Conservation (phyloP, 2,329 filamentous ascomycete genomes). For the Venturia effusa region DNA sequence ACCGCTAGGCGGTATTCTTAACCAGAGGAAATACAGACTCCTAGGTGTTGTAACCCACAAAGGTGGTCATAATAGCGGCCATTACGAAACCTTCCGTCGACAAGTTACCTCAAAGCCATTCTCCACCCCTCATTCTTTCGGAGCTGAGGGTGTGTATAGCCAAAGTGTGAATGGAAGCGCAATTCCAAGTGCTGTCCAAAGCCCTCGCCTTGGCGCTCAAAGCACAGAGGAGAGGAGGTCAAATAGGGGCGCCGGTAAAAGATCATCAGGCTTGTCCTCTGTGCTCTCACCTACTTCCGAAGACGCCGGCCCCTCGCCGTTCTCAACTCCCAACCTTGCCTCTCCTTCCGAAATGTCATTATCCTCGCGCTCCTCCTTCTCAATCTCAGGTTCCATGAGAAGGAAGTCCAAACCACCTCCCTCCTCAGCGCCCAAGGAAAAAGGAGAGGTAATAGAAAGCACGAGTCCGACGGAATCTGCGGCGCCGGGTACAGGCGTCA, state of each 20-base stretch:
- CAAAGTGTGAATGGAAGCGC: constrained; percentile 1
- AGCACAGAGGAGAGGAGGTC: background rate
- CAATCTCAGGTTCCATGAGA: constrained; percentile 7
- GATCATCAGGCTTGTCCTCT: background rate
- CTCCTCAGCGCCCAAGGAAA: constrained; percentile 8
- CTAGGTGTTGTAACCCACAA: constrained; percentile 87
- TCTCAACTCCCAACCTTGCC: constrained; percentile 9
- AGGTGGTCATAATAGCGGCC: constrained; percentile 88
- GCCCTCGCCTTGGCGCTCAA: constrained; percentile 1
- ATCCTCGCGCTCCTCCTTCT: constrained; percentile 24
- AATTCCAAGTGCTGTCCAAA: background rate
- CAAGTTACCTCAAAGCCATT: constrained; percentile 72
- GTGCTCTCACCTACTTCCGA: constrained; percentile 16
- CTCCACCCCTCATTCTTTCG: constrained; percentile 71
- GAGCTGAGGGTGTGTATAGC: constrained; percentile 57
- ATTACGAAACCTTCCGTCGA: constrained; percentile 91
- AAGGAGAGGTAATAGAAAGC: constrained; percentile 11
- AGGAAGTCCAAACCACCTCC: background rate
- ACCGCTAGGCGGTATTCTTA: constrained; percentile 66
- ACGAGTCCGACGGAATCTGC: constrained; percentile 9
- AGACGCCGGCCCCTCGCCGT: constrained; percentile 23
- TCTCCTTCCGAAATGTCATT: constrained; percentile 21
- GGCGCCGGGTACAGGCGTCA: background rate
- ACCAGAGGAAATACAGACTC: constrained; percentile 71
- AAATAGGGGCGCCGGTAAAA: background rate